A percentile compares a stretch with the other conserved stretches of the same genome.
phyloP scores from a whole-genome alignment of 2,329 filamentous ascomycete genomes.

The Zalaria sp. region DNA sequence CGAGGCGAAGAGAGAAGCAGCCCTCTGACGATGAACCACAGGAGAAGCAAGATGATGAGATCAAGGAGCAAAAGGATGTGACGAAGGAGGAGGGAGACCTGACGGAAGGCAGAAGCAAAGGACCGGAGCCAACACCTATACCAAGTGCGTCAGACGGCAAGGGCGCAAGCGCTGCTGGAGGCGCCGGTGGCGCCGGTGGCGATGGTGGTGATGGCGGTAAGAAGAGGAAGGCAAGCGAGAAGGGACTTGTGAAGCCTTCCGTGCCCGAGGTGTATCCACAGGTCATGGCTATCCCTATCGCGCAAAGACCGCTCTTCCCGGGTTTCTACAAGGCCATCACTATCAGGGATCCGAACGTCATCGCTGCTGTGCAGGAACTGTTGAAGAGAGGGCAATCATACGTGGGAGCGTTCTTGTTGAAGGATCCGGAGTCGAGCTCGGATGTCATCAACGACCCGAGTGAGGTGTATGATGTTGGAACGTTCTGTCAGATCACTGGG shows the following conservation, averaged over 20 bases:
- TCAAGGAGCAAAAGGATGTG: constrained; percentile 27
- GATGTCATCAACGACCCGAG: constrained; percentile 83
- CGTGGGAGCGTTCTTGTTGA: constrained; percentile 91
- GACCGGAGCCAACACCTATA: constrained; percentile 36
- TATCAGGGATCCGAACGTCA: constrained; percentile 83
- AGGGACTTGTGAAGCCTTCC: constrained; percentile 66
- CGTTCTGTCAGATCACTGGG: constrained; percentile 96
- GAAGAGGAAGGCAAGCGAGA: constrained; percentile 51
- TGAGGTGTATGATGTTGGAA: constrained; percentile 90
- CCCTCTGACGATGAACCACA: constrained; percentile 33
- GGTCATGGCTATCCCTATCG: constrained; percentile 93
- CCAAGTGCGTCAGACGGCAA: constrained; percentile 41
- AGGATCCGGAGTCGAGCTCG: constrained; percentile 86
- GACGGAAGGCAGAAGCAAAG: constrained; percentile 32
- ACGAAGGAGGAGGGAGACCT: constrained; percentile 17
- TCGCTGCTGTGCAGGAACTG: constrained; percentile 86
- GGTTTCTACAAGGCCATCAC: constrained; percentile 99
- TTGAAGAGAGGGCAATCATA: constrained; percentile 95
- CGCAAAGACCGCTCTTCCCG: constrained; percentile 83
- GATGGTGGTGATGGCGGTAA: constrained; percentile 50
- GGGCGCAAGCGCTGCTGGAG: constrained; percentile 44
- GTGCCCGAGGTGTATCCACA: constrained; percentile 95
- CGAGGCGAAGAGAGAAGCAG: constrained; percentile 42
- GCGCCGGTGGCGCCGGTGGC: constrained; percentile 24
- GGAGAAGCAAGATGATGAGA: constrained; percentile 22